Percentiles rank a stretch among this genome's conserved stretches.
Conservation (phyloP, 805 yeast genomes). For the Wickerhamomyces pijperi region DNA sequence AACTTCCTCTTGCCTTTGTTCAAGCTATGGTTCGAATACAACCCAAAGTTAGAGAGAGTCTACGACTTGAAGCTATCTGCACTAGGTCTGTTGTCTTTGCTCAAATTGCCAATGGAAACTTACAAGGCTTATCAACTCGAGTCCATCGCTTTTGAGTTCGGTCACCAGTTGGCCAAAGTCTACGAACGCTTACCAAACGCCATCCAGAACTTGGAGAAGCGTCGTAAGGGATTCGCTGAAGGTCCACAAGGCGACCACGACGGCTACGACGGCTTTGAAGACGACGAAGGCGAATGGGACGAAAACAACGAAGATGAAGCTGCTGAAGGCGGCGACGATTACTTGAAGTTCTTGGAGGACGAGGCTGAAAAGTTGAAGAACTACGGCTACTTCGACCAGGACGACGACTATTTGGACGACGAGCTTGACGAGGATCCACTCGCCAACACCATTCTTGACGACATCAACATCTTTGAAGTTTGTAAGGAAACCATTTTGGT, state of each 20-base stretch:
- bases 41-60: conserved; percentile 52
- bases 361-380: conserved; percentile 29
- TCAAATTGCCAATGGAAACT: conserved; percentile 19
- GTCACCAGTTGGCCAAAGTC: conserved; percentile 37
- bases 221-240: conserved; percentile 32
- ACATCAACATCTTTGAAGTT: conserved; percentile 56
- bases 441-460: conserved; percentile 70
- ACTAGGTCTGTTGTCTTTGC: conserved; percentile 51
- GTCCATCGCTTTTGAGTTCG: conserved; percentile 33
- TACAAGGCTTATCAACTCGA: conserved; percentile 23
- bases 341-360: conserved; percentile 34
- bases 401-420: conserved; percentile 39
- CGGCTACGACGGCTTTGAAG: conserved; percentile 19
- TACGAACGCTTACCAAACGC: conserved; percentile 64
- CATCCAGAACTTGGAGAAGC: conserved; percentile 49
- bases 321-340: conserved; percentile 29
- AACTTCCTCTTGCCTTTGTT: conserved; percentile 41
- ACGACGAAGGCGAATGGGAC: conserved; percentile 26
- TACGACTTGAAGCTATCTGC: conserved; percentile 71
- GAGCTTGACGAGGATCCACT: conserved; percentile 77
- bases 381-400: conserved; percentile 27
- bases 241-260: conserved; percentile 21
- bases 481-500: conserved; percentile 44
- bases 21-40: conserved; percentile 47
- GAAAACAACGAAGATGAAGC: conserved; percentile 19